Evolutionary conservation across 202 grass and related monocot species (phyloP), one percentile per base, ranked within the genome.

Genomic region (Setaria italica): DNA sequence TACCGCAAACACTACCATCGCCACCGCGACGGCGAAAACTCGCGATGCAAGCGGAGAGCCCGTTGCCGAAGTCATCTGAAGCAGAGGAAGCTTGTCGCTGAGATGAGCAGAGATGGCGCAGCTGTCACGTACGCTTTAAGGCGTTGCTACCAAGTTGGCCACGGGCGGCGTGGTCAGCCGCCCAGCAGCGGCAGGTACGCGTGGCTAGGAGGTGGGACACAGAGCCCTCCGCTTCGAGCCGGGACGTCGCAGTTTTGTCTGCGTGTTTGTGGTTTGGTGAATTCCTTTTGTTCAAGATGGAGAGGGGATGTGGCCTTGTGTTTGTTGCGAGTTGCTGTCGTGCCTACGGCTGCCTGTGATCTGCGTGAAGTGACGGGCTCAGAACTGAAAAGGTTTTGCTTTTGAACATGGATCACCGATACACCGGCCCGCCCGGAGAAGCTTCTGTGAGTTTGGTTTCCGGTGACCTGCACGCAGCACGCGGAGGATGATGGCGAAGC

Each of bases 111-210:
- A 16, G 69, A 51, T 9, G 12, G 6, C 7, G 1, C 34, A 67
- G 85, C 80, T 80, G 68, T 80, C 85, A 41, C 76, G 80, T 83
- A 76, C 58, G 69, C 19, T 88, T 72, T 77, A 91, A 88, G 85
- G 54, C 81, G 11, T 56, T 33, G 62, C 30, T 51, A 64, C 54
- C 9, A 59, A 50, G 51, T 56, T 62, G 2, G 69, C 5, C 59
- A 35, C 20, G 77, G 47, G 45, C 45, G 29, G 62, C 53, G 47
- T 21, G 68, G 80, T 87, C 80, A 80, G 67, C 57, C 72, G 9
- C 64, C 6, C 39, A 32, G 67, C 70, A 34, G 85, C 16, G 62
- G 62, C 49, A 55, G 72, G 72, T 56, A 53, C 47, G 71, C 29
- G 70, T 34, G 13, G 47, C 74, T 41, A 49, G 11, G 86, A 73